Conservation (phyloP, 495 filamentous ascomycete species). For the Xylaria sp. region DNA sequence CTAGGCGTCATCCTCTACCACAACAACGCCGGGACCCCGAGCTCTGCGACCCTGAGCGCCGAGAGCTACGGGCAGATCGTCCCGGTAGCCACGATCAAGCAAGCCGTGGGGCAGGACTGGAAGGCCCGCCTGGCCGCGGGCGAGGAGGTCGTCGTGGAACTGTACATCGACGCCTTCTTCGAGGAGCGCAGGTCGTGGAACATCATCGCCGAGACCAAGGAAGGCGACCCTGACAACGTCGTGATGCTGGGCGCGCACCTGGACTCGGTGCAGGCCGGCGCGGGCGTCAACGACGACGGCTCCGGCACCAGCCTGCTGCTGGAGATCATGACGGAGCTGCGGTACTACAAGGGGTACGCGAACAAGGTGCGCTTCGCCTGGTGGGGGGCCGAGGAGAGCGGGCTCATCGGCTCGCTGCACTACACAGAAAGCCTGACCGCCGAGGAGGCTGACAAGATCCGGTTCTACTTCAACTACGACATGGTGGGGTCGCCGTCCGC, state of each 20-base stretch:
- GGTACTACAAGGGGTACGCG: constrained; percentile 43
- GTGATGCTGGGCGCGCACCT: constrained; percentile 47
- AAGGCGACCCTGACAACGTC: constrained; percentile 44
- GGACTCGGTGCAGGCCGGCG: constrained; percentile 46
- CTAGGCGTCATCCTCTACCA: constrained; percentile 44
- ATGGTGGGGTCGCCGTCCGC: constrained; percentile 69
- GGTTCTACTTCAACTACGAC: constrained; percentile 52
- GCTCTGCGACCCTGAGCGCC: constrained; percentile 35
- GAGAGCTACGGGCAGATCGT: constrained; percentile 39
- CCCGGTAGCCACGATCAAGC: constrained; percentile 42
- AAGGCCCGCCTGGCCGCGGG: constrained; percentile 28
- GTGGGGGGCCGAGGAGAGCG: constrained; percentile 49
- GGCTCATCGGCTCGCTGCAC: constrained; percentile 46
- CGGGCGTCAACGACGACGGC: constrained; percentile 50
- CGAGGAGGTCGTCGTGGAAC: constrained; percentile 25
- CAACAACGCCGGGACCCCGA: constrained; percentile 19
- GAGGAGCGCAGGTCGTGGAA: constrained; percentile 38
- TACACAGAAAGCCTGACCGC: constrained; percentile 41
- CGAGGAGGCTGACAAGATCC: constrained; percentile 40
- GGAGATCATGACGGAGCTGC: constrained; percentile 40
- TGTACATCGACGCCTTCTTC: constrained; percentile 32
- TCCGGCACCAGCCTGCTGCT: constrained; percentile 46
- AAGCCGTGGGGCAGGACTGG: constrained; percentile 31
- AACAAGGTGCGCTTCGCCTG: constrained; percentile 49
- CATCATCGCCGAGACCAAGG: constrained; percentile 49